These are phyloP conservation scores for Xanthoparmelia taractica DNA, from an alignment of 495 filamentous ascomycete species.

Conservation along the genomic window DNA sequence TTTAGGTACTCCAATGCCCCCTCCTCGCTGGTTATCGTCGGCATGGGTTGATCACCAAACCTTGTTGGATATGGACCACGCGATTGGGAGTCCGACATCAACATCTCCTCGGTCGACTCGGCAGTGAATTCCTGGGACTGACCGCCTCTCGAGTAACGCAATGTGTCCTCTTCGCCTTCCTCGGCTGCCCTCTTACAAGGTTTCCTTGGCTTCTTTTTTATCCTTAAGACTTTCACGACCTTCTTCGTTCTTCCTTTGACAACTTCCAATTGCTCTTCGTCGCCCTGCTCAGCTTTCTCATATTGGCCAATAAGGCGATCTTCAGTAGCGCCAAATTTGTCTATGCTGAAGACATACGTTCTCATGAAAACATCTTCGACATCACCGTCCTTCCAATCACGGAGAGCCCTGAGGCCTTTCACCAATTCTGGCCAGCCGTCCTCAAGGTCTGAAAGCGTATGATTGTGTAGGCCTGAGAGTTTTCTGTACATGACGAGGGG, in stretches of 20 bases:
- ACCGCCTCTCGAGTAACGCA: neutral
- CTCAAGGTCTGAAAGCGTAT: constrained; percentile 61
- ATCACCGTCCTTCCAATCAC: constrained; percentile 70
- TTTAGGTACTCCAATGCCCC: neutral
- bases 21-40: neutral
- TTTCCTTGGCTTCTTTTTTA: neutral
- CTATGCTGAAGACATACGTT: constrained; percentile 78
- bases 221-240: neutral
- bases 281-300: neutral
- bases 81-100: neutral
- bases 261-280: neutral
- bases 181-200: neutral
- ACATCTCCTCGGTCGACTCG: neutral
- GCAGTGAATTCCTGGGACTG: neutral
- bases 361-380: constrained; percentile 73
- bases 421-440: constrained; percentile 84
- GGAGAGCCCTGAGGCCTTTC: constrained; percentile 59
- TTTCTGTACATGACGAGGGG: constrained; percentile 77
- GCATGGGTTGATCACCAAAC: neutral
- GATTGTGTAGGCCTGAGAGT: constrained; percentile 57
- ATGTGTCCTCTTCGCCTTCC: constrained; percentile 21
- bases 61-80: neutral
- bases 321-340: constrained; percentile 52
- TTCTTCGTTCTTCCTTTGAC: neutral
- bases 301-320: constrained; percentile 48